These are phyloP conservation scores for Mucor ambiguus DNA, from an alignment of 371 early-diverging fungal species.

Conservation along the genomic window DNA sequence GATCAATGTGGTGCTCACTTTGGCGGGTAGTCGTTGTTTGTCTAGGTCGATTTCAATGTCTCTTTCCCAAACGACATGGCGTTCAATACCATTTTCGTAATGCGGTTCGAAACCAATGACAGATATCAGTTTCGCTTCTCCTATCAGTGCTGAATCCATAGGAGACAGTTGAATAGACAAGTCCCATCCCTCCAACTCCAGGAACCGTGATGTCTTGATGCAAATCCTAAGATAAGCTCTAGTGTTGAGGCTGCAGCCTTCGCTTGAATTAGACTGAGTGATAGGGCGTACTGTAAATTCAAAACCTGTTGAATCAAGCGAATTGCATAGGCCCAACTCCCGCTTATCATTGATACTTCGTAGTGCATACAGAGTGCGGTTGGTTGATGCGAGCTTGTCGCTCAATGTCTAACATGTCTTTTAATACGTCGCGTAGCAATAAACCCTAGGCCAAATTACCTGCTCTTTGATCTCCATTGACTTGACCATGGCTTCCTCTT, in stretches of 20 bases:
- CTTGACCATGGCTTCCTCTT: slow-evolving; percentile 10
- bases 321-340: slow-evolving; percentile 12
- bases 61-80: slow-evolving; percentile 24
- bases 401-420: background rate
- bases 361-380: slow-evolving; percentile 26
- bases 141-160: background rate
- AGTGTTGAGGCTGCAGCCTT: slow-evolving; percentile 8
- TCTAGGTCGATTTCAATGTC: slow-evolving; percentile 16
- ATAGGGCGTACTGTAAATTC: slow-evolving; percentile 22
- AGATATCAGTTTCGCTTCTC: slow-evolving; percentile 7
- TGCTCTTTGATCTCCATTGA: slow-evolving; percentile 12
- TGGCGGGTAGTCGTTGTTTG: background rate
- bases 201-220: slow-evolving; percentile 20
- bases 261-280: slow-evolving; percentile 3
- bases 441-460: background rate
- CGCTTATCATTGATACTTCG: slow-evolving; percentile 14
- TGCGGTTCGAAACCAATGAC: slow-evolving; percentile 22
- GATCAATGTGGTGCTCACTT: slow-evolving; percentile 6
- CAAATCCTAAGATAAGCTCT: slow-evolving; percentile 9
- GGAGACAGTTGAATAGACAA: slow-evolving; percentile 3
- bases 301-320: slow-evolving; percentile 25
- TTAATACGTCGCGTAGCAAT: background rate
- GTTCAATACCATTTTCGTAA: slow-evolving; percentile 26
- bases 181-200: slow-evolving; percentile 25
- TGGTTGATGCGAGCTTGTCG: slow-evolving; percentile 13